These are phyloP conservation scores for Kwoniella shandongensis DNA, from an alignment of 768 basidiomycete genomes.

Conservation along the genomic window DNA sequence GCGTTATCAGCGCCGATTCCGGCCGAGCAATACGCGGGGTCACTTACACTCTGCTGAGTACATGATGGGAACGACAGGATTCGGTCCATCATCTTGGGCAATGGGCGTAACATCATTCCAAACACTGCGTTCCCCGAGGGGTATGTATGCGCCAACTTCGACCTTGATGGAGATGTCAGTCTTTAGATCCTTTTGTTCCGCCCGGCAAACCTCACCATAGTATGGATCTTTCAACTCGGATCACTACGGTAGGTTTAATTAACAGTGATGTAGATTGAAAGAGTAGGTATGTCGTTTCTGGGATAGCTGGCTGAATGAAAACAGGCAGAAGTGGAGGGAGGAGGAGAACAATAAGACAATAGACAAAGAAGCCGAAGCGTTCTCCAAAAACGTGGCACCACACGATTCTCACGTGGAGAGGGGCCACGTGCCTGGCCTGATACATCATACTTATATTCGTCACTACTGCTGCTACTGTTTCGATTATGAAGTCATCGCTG, in stretches of 20 bases:
- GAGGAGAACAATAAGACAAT: conserved; percentile 2
- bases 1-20: background rate
- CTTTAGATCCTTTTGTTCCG: no score
- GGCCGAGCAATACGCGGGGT: no score
- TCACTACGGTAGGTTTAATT: background rate
- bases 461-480: no score
- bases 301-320: background rate
- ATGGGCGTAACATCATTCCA: conserved; percentile 81
- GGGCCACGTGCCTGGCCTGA: no score
- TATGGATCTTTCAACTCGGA: no score
- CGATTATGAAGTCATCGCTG: no score
- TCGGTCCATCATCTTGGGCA: conserved; percentile 72
- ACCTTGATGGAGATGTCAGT: no score
- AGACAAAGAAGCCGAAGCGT: no score
- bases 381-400: no score
- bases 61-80: conserved; percentile 86
- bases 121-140: conserved; percentile 65
- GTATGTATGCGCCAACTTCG: conserved; percentile 37
- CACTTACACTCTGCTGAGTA: conserved; percentile 82
- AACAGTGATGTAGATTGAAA: background rate
- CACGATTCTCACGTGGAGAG: no score
- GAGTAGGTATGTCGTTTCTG: conserved; percentile 2
- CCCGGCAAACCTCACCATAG: no score
- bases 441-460: no score
- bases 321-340: conserved; percentile 1